phyloP scores from a whole-genome alignment of 345 rosid genomes.

The Salix brachista region DNA sequence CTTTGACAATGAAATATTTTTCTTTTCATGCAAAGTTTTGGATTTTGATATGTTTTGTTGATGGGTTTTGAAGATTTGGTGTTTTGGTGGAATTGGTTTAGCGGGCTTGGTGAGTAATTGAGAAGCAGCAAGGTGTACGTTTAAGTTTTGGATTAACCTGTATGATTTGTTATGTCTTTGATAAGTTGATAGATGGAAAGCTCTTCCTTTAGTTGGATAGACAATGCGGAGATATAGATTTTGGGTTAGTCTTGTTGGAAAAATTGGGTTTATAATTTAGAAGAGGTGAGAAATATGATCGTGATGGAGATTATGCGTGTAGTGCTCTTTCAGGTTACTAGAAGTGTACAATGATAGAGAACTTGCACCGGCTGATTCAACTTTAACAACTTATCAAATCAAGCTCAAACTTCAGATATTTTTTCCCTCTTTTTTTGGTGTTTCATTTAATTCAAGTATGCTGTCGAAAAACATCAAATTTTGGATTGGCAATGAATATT shows the following conservation, averaged over 20 bases:
- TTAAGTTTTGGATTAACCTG: not conserved
- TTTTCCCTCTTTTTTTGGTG: not conserved
- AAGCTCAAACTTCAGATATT: not conserved
- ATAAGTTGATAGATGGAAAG: not conserved
- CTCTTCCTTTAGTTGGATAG: not conserved
- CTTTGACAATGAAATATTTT: not conserved
- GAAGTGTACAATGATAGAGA: not conserved
- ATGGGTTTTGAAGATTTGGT: not conserved
- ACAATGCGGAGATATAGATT: not conserved
- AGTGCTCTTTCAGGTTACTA: not conserved
- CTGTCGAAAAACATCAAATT: not conserved
- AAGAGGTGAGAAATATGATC: not conserved
- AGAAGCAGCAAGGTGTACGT: not conserved
- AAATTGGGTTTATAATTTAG: not conserved
- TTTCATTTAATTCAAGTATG: not conserved
- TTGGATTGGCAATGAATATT: not conserved
- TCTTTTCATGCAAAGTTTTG: not conserved
- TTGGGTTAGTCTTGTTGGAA: not conserved
- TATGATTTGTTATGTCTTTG: not conserved
- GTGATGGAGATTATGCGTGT: not conserved
- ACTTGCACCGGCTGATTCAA: not conserved
- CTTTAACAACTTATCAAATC: not conserved
- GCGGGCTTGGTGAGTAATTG: not conserved
- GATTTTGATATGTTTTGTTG: not conserved
- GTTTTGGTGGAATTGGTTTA: not conserved